These are phyloP conservation scores for Trapa incisa DNA, from an alignment of 345 rosid species.

Conservation along the genomic window DNA sequence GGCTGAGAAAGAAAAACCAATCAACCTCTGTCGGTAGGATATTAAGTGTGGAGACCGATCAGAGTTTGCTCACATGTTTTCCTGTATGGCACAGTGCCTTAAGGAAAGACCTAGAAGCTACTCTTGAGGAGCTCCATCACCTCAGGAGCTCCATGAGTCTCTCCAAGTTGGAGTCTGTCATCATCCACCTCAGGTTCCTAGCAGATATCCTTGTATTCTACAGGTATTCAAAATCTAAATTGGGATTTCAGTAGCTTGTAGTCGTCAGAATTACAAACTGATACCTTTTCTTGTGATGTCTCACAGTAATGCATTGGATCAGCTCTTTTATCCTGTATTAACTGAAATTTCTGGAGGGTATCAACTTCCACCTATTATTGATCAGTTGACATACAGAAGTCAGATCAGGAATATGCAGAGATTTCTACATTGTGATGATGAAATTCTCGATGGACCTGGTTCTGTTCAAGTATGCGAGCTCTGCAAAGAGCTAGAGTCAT, in stretches of 20 bases:
- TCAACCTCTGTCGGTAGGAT: conserved; percentile 14
- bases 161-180: conserved; percentile 21
- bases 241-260: not conserved
- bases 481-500: conserved; percentile 29
- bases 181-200: conserved; percentile 48
- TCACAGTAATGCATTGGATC: conserved; percentile 50
- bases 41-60: conserved; percentile 15
- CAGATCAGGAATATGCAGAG: conserved; percentile 34
- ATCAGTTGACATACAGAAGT: conserved; percentile 18
- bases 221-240: conserved; percentile 24
- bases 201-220: conserved; percentile 54
- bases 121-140: conserved; percentile 30
- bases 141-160: conserved; percentile 24
- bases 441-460: conserved; percentile 14
- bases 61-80: conserved; percentile 23
- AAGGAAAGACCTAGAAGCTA: conserved; percentile 41
- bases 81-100: conserved; percentile 46
- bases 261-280: not conserved
- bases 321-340: conserved; percentile 35
- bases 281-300: not conserved
- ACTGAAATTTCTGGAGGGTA: conserved; percentile 23
- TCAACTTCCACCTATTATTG: conserved; percentile 11
- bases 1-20: conserved; percentile 24
- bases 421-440: conserved; percentile 20
- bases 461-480: conserved; percentile 29